Conservation (phyloP, 2,329 filamentous ascomycete genomes). For the Niveomyces coronatus region DNA sequence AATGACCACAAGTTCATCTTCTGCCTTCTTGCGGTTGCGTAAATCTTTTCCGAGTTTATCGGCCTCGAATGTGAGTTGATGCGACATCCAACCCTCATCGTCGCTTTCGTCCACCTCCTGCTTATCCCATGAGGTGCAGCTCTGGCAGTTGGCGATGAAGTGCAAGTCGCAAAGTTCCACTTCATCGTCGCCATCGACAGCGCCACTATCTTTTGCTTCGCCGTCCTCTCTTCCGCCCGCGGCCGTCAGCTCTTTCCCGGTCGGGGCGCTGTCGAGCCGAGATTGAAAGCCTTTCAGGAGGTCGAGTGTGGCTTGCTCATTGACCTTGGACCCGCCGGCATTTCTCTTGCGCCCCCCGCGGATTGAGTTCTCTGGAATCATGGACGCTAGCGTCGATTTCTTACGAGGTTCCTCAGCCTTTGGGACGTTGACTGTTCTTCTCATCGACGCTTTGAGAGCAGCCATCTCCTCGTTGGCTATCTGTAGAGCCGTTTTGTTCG, state of each 20-base stretch:
- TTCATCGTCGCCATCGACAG: slow-evolving; percentile 48
- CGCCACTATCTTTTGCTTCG: slow-evolving; percentile 12
- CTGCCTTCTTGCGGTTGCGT: slow-evolving; percentile 80
- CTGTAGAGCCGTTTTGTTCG: slow-evolving; percentile 46
- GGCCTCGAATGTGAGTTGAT: slow-evolving; percentile 75
- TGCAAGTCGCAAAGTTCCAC: slow-evolving; percentile 80
- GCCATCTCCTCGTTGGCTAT: slow-evolving; percentile 72
- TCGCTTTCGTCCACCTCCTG: slow-evolving; percentile 48
- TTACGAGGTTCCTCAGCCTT: slow-evolving; percentile 44
- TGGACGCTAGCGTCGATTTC: slow-evolving; percentile 58
- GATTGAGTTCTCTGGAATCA: slow-evolving; percentile 64
- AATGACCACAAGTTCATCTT: slow-evolving; percentile 86
- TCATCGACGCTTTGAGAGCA: slow-evolving; percentile 72
- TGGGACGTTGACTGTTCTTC: slow-evolving; percentile 44
- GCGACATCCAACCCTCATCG: slow-evolving; percentile 72
- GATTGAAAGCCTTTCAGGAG: slow-evolving; percentile 71
- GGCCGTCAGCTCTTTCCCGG: slow-evolving; percentile 27
- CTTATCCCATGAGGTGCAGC: slow-evolving; percentile 76
- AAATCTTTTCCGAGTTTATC: slow-evolving; percentile 88
- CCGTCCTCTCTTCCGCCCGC: slow-evolving; percentile 18
- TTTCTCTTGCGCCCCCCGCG: slow-evolving; percentile 57
- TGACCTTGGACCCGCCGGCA: slow-evolving; percentile 41
- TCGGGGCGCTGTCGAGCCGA: slow-evolving; percentile 51
- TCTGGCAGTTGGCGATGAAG: slow-evolving; percentile 92
- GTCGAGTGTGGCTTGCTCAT: slow-evolving; percentile 56